These are phyloP conservation scores for Echinochloa phyllopogon DNA, from an alignment of 176 grass and related monocot genomes.

Conservation along the genomic window DNA sequence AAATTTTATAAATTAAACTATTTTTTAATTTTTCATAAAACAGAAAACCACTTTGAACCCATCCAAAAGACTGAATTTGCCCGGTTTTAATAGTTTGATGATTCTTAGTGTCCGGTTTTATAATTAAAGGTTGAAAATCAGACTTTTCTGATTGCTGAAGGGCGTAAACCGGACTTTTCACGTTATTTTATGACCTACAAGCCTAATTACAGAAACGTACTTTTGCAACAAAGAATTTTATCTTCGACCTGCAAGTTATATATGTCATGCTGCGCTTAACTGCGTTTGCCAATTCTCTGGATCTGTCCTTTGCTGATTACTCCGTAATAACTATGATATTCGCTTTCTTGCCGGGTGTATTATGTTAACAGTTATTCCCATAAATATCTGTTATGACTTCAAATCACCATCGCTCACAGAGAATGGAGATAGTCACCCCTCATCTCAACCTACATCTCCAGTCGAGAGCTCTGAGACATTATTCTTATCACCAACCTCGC, in stretches of 20 bases:
- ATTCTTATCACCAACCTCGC: conserved; percentile 9
- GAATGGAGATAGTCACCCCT: conserved; percentile 27
- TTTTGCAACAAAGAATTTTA: conserved; percentile 18
- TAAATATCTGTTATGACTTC: conserved; percentile 13
- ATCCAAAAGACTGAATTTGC: no score
- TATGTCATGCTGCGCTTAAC: background rate
- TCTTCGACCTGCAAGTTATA: background rate
- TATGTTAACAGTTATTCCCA: conserved; percentile 24
- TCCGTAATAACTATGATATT: background rate
- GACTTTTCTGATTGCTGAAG: no score
- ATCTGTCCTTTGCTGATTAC: background rate
- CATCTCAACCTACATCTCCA: conserved; percentile 32
- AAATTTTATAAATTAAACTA: no score
- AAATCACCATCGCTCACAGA: background rate
- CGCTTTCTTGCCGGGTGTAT: conserved; percentile 19
- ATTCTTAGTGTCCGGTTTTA: no score
- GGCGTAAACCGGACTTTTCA: no score
- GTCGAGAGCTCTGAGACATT: conserved; percentile 27
- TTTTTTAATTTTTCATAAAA: no score
- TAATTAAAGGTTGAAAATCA: no score
- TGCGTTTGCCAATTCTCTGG: conserved; percentile 8
- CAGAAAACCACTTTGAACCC: no score
- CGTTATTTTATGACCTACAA: conserved; percentile 9
- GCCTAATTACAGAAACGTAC: background rate
- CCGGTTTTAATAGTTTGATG: no score